Conservation (phyloP, 768 basidiomycete genomes). For the Chiua virens region DNA sequence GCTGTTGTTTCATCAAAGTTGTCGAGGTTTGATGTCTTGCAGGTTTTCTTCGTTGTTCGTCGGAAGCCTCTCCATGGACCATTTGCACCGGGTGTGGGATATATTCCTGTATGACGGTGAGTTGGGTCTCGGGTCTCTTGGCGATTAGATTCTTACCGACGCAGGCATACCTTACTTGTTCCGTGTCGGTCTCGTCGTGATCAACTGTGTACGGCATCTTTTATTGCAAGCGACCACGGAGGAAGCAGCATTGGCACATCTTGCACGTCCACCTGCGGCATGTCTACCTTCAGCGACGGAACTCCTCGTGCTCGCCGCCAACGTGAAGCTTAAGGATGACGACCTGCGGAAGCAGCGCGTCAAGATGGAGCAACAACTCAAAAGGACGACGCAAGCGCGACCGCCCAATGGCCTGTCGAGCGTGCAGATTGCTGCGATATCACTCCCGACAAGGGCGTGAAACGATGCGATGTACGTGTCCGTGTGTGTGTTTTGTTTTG, state of each 20-base stretch:
- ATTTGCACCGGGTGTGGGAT: slow-evolving; percentile 79
- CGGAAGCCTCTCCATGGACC: slow-evolving; percentile 60
- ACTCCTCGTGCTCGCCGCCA: slow-evolving; percentile 59
- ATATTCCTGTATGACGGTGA: slow-evolving; percentile 79
- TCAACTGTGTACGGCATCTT: slow-evolving; percentile 57
- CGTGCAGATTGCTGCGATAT: slow-evolving; percentile 29
- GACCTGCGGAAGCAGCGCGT: slow-evolving; percentile 72
- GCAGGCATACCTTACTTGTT: slow-evolving; percentile 73
- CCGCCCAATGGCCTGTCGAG: slow-evolving; percentile 25
- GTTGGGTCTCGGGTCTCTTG: slow-evolving; percentile 1
- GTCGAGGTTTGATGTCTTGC: neutral
- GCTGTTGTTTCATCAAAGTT: neutral
- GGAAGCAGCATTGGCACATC: slow-evolving; percentile 45
- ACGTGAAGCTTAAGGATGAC: slow-evolving; percentile 75
- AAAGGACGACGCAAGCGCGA: slow-evolving; percentile 51
- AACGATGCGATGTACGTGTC: neutral
- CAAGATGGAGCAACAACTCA: slow-evolving; percentile 75
- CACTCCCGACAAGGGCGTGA: slow-evolving; percentile 26
- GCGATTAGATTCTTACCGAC: neutral
- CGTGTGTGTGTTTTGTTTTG: slow-evolving; percentile 4
- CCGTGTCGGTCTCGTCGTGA: slow-evolving; percentile 68
- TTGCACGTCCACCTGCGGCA: slow-evolving; percentile 51
- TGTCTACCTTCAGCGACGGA: slow-evolving; percentile 59
- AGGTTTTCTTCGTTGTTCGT: slow-evolving; percentile 80
- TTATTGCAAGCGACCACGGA: slow-evolving; percentile 53